A percentile compares a stretch with the other conserved stretches of the same genome.
These are phyloP conservation scores for Claviceps pusilla DNA, from an alignment of 2,329 filamentous ascomycete species.

Conservation along the genomic window DNA sequence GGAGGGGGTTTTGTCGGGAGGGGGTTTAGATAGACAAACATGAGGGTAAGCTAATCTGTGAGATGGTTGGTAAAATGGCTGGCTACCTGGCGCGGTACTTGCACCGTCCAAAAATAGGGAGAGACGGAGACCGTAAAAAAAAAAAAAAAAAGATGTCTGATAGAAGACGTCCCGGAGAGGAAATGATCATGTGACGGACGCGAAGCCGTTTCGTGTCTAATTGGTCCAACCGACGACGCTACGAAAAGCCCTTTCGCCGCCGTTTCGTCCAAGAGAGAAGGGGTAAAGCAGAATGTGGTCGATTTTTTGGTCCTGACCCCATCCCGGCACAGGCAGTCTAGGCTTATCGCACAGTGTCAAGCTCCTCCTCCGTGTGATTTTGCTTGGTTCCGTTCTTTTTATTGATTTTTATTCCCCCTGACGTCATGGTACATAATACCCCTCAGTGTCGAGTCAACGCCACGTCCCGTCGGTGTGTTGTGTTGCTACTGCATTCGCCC, in stretches of 20 bases:
- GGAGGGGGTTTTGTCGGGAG: too few species aligned
- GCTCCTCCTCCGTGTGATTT: background rate
- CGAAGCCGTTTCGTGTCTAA: background rate
- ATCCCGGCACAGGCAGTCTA: background rate
- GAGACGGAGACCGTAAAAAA: too few species aligned
- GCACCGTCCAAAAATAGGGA: too few species aligned
- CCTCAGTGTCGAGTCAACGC: background rate
- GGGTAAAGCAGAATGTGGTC: too few species aligned
- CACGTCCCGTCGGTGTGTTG: background rate
- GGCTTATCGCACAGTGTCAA: background rate
- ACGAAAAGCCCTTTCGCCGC: background rate
- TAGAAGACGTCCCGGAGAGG: too few species aligned
- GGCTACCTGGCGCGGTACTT: too few species aligned
- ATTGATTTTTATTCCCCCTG: background rate
- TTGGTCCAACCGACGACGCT: background rate
- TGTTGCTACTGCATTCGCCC: background rate
- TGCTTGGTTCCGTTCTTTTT: background rate
- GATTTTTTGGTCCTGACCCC: too few species aligned
- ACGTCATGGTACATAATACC: background rate
- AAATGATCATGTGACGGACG: too few species aligned
- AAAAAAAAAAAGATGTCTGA: too few species aligned
- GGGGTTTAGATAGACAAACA: too few species aligned
- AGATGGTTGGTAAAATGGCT: too few species aligned
- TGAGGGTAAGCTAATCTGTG: too few species aligned
- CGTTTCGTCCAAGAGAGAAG: background rate